Base-by-base conservation (phyloP, 495 filamentous ascomycete genomes). In the Neurospora sp. region DNA sequence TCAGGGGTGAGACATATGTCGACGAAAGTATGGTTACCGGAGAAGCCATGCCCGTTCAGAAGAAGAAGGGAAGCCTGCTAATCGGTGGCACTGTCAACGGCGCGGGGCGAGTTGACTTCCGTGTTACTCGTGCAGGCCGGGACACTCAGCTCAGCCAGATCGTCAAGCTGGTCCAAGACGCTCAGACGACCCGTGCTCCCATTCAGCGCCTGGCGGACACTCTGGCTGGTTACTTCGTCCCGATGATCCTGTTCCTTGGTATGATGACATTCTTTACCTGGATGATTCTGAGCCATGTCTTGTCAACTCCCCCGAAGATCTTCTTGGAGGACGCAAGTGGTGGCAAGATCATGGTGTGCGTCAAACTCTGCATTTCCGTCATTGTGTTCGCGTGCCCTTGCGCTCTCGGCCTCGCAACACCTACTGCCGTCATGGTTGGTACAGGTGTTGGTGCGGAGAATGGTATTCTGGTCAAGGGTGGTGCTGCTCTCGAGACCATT, bases 1-100 rank as follows among this genome's bases (percentile, higher is more conserved):
- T 94, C 62, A 86, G 90, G 37, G 96, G 96, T 11, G 93, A 98
- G 82, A 94, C 92, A 34, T 97, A 95, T 78, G 89, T 98, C 48
- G 94, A 99, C 77, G 96, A 99, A 80, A 97, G 93, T 78, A 98
- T 98, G 96, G 94, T 99, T 48, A 99, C 96, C 15, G 96, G 96
- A 71, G 96, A 99, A 83, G 91, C 95, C 3, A 92, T 97, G 84
- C 94, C 95, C 1, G 93, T 98, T 42, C 89, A 92, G 74, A 99
- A 98, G 80, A 88, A 86, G 72, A 92, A 92, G 76, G 93, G 93
- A 2, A 90, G 89, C 78, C 79, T 89, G 54, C 82, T 98, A 45
- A 94, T 98, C 79, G 96, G 94, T n/a, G 96, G 96, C 10, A 99
- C 96, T 6, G 95, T 99, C 74, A 99, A 99, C 78, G 94, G 94